Evolutionary conservation across 1,284 basidiomycete genomes (phyloP).

Genomic region (Leccinum cinnamomeum): DNA sequence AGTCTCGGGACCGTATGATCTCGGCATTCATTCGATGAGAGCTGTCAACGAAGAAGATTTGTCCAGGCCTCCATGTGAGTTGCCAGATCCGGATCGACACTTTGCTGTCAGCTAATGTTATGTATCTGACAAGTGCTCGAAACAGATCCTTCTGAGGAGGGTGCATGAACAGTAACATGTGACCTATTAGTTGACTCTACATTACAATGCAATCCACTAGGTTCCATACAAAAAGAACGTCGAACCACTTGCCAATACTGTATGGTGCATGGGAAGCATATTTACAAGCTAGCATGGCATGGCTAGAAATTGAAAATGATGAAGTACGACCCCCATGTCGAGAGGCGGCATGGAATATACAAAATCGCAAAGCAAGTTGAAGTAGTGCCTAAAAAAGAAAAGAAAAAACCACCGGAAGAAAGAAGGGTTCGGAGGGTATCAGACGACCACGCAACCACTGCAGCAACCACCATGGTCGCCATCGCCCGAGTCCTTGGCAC

Average conservation of each 20-base stretch:
- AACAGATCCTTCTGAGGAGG: conserved; percentile 33
- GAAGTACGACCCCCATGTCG: conserved; percentile 5
- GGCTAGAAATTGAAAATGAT: conserved; percentile 5
- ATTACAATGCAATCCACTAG: background rate
- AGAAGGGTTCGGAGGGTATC: conserved; percentile 21
- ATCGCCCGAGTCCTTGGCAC: conserved; percentile 33
- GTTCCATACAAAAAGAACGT: conserved; percentile 1
- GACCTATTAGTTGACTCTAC: conserved; percentile 1
- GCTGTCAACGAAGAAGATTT: conserved; percentile 58
- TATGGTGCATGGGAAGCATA: conserved; percentile 13
- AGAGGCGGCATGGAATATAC: conserved; percentile 14
- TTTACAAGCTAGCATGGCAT: conserved; percentile 23
- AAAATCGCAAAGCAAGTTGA: conserved; percentile 18
- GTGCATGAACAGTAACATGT: conserved; percentile 23
- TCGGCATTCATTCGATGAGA: conserved; percentile 72
- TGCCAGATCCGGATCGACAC: background rate
- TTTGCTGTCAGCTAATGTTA: background rate
- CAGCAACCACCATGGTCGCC: conserved; percentile 57
- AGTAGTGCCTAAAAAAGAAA: conserved; percentile 1
- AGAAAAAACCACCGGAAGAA: conserved; percentile 1
- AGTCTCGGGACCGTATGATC: conserved; percentile 68
- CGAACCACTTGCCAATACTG: conserved; percentile 7
- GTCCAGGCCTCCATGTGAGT: conserved; percentile 41
- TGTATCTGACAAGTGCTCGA: conserved; percentile 26
- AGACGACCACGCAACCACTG: conserved; percentile 57